A percentile compares a stretch with the other conserved stretches of the same genome.
phyloP scores from a whole-genome alignment of 2,329 filamentous ascomycete genomes.

The Xylariaceae sp. region DNA sequence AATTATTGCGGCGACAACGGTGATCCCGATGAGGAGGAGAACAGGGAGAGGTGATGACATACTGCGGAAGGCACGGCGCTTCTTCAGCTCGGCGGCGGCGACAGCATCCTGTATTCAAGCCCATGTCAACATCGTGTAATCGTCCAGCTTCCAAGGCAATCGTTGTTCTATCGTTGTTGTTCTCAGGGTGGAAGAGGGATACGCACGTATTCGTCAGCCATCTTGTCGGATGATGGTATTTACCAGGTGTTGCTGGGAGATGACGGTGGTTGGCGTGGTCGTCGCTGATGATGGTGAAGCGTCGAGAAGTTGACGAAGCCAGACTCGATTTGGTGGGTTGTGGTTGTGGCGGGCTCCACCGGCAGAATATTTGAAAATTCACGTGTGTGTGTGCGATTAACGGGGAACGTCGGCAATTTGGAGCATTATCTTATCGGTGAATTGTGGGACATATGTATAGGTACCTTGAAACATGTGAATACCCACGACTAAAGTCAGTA shows the following conservation, averaged over 20 bases:
- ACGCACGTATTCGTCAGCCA: slow-evolving; percentile 22
- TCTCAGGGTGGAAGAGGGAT: neutral
- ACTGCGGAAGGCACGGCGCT: slow-evolving; percentile 45
- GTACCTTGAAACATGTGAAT: too few relatives aligned
- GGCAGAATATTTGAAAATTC: slow-evolving; percentile 19
- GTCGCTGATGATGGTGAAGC: slow-evolving; percentile 4
- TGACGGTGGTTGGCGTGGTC: slow-evolving; percentile 7
- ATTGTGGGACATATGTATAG: too few relatives aligned
- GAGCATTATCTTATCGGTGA: slow-evolving; percentile 16
- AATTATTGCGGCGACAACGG: neutral
- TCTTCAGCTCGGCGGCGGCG: slow-evolving; percentile 99
- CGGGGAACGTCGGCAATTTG: too few relatives aligned
- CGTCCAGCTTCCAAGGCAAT: neutral
- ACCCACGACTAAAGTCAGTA: too few relatives aligned
- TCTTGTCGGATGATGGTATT: slow-evolving; percentile 16
- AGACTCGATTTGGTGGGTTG: slow-evolving; percentile 5
- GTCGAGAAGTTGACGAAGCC: neutral
- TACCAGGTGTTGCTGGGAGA: neutral
- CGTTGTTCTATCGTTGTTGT: neutral
- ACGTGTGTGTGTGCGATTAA: slow-evolving; percentile 6
- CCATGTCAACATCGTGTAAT: slow-evolving; percentile 4
- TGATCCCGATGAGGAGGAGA: neutral
- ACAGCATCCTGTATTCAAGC: slow-evolving; percentile 70
- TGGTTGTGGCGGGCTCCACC: slow-evolving; percentile 11
- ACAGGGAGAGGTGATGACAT: slow-evolving; percentile 1